phyloP scores from a whole-genome alignment of 305 asterid species.

The Fraxinus sp. region DNA sequence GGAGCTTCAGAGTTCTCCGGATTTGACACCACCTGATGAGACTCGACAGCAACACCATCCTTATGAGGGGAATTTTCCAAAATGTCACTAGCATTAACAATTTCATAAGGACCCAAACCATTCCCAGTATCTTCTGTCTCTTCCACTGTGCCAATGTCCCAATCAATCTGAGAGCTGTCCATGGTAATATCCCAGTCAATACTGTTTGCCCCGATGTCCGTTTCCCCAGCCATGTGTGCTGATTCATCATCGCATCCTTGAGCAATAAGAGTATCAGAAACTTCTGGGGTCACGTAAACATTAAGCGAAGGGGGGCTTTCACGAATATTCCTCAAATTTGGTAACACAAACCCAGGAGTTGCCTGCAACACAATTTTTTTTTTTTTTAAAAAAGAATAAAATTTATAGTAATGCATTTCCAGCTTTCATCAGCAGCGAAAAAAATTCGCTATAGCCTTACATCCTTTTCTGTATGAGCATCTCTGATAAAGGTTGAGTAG shows the following conservation, averaged over 20 bases:
- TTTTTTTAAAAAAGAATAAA: not conserved
- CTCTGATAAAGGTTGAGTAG: slow-evolving; percentile 77
- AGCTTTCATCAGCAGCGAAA: slow-evolving; percentile 7
- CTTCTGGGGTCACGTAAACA: slow-evolving; percentile 58
- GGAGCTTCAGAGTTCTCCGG: slow-evolving; percentile 39
- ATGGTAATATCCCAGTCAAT: slow-evolving; percentile 95
- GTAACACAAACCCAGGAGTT: slow-evolving; percentile 47
- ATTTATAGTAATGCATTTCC: slow-evolving; percentile 4
- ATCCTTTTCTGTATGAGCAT: slow-evolving; percentile 75
- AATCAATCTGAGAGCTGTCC: slow-evolving; percentile 87
- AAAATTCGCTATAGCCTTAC: slow-evolving; percentile 41
- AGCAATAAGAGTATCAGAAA: slow-evolving; percentile 34
- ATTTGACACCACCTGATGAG: slow-evolving; percentile 37
- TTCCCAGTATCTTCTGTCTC: slow-evolving; percentile 77
- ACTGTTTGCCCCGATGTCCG: slow-evolving; percentile 43
- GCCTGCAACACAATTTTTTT: slow-evolving; percentile 45
- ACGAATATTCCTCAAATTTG: slow-evolving; percentile 55
- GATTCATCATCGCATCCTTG: slow-evolving; percentile 38
- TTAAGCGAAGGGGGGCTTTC: slow-evolving; percentile 68
- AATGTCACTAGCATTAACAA: slow-evolving; percentile 80
- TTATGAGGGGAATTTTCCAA: slow-evolving; percentile 48
- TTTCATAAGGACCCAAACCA: slow-evolving; percentile 94
- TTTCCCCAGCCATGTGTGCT: slow-evolving; percentile 31
- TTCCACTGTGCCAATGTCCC: slow-evolving; percentile 81
- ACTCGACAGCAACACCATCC: slow-evolving; percentile 28